Conservation (phyloP, 2,329 filamentous ascomycete genomes). For the Lasiodiplodia hormozganensis region DNA sequence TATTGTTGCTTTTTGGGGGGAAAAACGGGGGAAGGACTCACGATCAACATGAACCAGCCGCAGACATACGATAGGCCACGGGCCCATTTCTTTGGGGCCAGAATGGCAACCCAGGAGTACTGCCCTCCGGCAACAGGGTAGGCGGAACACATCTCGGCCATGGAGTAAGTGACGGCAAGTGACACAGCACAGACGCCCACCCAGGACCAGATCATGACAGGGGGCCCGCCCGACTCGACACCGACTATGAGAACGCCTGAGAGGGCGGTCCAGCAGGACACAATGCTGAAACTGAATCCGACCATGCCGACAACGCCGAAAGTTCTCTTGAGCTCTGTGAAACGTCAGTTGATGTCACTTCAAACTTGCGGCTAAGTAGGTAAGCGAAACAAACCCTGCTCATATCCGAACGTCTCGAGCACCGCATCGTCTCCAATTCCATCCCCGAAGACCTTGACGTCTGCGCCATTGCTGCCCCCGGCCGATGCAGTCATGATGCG, state of each 20-base stretch:
- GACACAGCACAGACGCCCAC: constrained; percentile 59
- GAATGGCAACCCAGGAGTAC: constrained; percentile 64
- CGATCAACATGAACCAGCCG: constrained; percentile 48
- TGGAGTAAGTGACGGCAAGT: constrained; percentile 62
- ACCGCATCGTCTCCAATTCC: constrained; percentile 45
- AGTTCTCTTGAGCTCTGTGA: constrained; percentile 61
- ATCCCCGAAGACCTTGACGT: constrained; percentile 11
- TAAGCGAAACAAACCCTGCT: constrained; percentile 40
- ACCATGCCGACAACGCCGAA: constrained; percentile 65
- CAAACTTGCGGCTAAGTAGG: no score
- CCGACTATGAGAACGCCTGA: constrained; percentile 64
- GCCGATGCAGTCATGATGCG: background rate
- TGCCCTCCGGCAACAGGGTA: constrained; percentile 64
- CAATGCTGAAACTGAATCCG: constrained; percentile 65
- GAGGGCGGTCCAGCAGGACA: constrained; percentile 65
- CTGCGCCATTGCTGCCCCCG: background rate
- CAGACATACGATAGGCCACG: constrained; percentile 48
- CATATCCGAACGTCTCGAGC: constrained; percentile 50
- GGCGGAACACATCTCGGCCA: constrained; percentile 65
- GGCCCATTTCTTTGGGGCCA: constrained; percentile 55
- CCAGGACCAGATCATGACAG: constrained; percentile 67
- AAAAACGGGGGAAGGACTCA: background rate
- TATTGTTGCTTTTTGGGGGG: no score
- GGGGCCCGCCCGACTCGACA: constrained; percentile 62
- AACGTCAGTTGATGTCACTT: background rate